These are phyloP conservation scores for Xylaria longipes DNA, from an alignment of 495 filamentous ascomycete genomes.

Conservation along the genomic window DNA sequence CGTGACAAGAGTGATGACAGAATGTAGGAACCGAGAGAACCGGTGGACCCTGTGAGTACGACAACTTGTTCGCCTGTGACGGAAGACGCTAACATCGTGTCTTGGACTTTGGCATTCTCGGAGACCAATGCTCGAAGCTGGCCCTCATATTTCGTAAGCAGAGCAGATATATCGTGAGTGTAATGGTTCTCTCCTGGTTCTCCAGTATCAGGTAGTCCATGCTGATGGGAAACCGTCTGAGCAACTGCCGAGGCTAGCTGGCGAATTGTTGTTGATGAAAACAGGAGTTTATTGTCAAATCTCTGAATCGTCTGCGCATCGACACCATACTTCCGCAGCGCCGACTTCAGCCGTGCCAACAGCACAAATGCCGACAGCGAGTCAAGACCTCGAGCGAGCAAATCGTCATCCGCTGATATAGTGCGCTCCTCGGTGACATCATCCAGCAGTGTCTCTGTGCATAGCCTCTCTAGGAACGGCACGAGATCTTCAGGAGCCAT, in stretches of 20 bases:
- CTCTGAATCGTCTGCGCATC: not conserved
- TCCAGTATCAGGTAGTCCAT: not conserved
- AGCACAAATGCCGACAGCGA: not conserved
- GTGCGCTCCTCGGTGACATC: not conserved
- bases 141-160: too few species aligned
- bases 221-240: too few species aligned
- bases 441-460: not conserved
- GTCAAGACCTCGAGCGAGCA: not conserved
- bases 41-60: conserved; percentile 1
- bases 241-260: not conserved
- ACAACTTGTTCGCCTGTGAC: not conserved
- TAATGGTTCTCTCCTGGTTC: too few species aligned
- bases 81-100: too few species aligned
- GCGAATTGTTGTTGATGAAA: not conserved
- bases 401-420: not conserved
- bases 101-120: too few species aligned
- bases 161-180: too few species aligned
- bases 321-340: not conserved
- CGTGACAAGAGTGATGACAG: not conserved
- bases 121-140: too few species aligned
- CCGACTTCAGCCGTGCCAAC: not conserved
- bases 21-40: conserved; percentile 3
- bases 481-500: not conserved
- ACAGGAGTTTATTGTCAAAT: not conserved
- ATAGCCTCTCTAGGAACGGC: not conserved